Conservation (phyloP, 2,329 filamentous ascomycete genomes). For the Seiridium unicorne region DNA sequence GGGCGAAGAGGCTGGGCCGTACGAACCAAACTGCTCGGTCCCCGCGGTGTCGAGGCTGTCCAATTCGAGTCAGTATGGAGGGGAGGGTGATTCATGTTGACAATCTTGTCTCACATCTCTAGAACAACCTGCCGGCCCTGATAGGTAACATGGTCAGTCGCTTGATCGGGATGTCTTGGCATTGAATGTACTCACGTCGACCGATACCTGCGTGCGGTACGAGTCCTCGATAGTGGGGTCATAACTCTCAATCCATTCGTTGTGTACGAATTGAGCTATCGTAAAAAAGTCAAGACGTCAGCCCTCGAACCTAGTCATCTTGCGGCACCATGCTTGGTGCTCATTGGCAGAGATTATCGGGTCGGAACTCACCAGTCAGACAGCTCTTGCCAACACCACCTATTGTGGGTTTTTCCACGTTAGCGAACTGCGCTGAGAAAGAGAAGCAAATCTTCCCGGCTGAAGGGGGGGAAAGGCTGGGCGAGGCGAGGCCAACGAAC, state of each 20-base stretch:
- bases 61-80: slow-evolving; percentile 24
- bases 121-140: slow-evolving; percentile 85
- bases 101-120: slow-evolving; percentile 67
- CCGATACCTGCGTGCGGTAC: slow-evolving; percentile 71
- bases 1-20: slow-evolving; percentile 8
- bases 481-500: slow-evolving; percentile 42
- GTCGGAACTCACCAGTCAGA: slow-evolving; percentile 67
- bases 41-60: slow-evolving; percentile 80
- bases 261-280: slow-evolving; percentile 86
- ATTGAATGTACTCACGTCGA: slow-evolving; percentile 67
- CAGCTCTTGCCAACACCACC: slow-evolving; percentile 92
- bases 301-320: neutral
- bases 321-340: neutral
- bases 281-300: slow-evolving; percentile 13
- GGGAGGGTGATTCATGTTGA: slow-evolving; percentile 15
- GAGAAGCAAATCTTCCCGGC: slow-evolving; percentile 4
- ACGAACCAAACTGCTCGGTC: slow-evolving; percentile 88
- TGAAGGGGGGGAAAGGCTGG: slow-evolving; percentile 4
- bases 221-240: slow-evolving; percentile 79
- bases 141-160: slow-evolving; percentile 27
- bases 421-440: slow-evolving; percentile 15
- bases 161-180: neutral
- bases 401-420: slow-evolving; percentile 30
- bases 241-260: slow-evolving; percentile 90
- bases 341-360: neutral